Evolutionary conservation across 2,329 filamentous ascomycete genomes (phyloP), one percentile per base, ranked within the genome.

Genomic region (Calonectria henricotiae): DNA sequence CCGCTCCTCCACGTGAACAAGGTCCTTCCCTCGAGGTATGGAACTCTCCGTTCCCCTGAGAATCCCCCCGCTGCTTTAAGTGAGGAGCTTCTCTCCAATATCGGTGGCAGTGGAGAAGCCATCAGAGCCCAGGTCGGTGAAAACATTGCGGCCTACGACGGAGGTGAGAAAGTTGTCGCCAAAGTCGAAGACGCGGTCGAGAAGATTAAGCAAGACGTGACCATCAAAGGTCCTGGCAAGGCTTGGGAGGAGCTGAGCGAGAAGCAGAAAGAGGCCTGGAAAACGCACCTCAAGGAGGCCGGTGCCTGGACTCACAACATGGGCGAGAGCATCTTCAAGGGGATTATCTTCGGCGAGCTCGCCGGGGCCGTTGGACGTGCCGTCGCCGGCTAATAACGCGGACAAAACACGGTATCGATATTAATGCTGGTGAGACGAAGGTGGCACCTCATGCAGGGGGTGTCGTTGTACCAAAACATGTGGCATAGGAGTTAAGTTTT

Each of bases 221-320:
- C 83, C n/a, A 77, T 80, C 15, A 85, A 89, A 71, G 86, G 84
- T 1, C 80, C 84, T 1, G 91, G 89, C 15, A 90, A 86, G 80
- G 84, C 86, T 65, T 97, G 94, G 93, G 90, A 94, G 68, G 89
- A 95, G 69, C 82, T 97, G 51, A 85, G 85, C 6, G 84, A 87
- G 13, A 82, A 88, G 65, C 89, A 95, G 80, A 89, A 89, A 79
- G 83, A 85, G 62, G 83, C 85, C 20, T 97, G 94, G 94, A 94
- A 90, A 83, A 82, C 88, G 74, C 89, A 87, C 78, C 86, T 97
- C 41, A 85, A 86, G 66, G 86, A 91, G 65, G 91, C 93, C 0
- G 94, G 94, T 0, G 89, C 94, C 73, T 97, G 94, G 94, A 89
- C 89, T n/a, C 90, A 92, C 79, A 87, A 89, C 43, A 93, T 96